Conservation (phyloP, 2,329 filamentous ascomycete genomes). For the Colletotrichum tabaci region DNA sequence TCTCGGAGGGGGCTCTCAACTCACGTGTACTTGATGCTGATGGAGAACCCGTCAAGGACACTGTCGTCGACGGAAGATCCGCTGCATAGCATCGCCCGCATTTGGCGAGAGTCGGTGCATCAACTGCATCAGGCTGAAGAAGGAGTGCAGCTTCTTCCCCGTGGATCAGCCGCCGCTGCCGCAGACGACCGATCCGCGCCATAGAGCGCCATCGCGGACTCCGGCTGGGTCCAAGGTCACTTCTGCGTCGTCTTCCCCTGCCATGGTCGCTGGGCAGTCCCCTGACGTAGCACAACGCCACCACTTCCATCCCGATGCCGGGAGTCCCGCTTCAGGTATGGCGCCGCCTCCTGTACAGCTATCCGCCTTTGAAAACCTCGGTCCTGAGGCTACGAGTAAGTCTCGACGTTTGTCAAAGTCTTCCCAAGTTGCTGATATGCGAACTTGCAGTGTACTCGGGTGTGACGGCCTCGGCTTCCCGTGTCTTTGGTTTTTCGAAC, state of each 20-base stretch:
- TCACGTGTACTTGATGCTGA: conserved; percentile 24
- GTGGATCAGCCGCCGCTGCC: conserved; percentile 81
- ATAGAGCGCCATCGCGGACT: conserved; percentile 58
- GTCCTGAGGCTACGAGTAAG: conserved; percentile 62
- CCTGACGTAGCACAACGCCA: conserved; percentile 58
- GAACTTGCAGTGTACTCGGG: conserved; percentile 52
- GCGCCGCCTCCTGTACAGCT: conserved; percentile 60
- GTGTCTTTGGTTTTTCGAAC: conserved; percentile 57
- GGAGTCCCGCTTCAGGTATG: conserved; percentile 62
- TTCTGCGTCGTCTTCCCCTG: conserved; percentile 66
- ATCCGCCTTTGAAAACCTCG: conserved; percentile 54
- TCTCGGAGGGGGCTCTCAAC: neutral
- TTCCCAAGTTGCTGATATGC: conserved; percentile 46
- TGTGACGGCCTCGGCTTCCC: conserved; percentile 46
- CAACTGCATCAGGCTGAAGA: conserved; percentile 95
- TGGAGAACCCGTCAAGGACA: conserved; percentile 73
- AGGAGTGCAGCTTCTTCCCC: conserved; percentile 92
- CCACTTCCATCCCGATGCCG: conserved; percentile 59
- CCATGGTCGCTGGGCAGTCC: conserved; percentile 58
- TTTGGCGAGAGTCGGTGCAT: conserved; percentile 84
- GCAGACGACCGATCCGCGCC: conserved; percentile 56
- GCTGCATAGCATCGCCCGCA: conserved; percentile 84
- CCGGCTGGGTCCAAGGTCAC: conserved; percentile 57
- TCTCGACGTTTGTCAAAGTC: conserved; percentile 25
- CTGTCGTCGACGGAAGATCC: conserved; percentile 92